Evolutionary conservation across 495 filamentous ascomycete genomes (phyloP).

Genomic region (Neurospora discreta): DNA sequence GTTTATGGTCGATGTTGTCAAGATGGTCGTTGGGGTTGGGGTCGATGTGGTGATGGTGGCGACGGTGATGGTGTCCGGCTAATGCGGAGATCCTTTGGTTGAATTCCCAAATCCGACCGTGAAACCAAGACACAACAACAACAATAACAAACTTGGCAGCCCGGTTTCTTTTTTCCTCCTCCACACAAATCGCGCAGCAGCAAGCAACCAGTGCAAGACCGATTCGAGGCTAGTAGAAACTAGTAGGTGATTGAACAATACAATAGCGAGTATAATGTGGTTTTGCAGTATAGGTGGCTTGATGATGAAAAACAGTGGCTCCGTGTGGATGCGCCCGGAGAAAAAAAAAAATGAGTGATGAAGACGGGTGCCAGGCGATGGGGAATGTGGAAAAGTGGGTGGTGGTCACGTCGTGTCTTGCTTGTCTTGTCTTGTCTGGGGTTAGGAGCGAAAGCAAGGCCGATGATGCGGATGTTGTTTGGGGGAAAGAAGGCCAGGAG

Average conservation of each 20-base stretch:
- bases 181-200: background rate
- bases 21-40: background rate
- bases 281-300: background rate
- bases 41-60: background rate
- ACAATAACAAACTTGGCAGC: background rate
- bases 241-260: background rate
- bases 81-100: background rate
- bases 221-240: background rate
- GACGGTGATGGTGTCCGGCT: background rate
- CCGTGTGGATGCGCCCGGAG: background rate
- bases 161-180: background rate
- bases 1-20: background rate
- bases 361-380: background rate
- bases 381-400: constrained; percentile 3
- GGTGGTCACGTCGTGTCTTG: background rate
- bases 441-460: background rate
- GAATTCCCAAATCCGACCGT: background rate
- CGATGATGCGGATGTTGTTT: constrained; percentile 3
- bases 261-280: background rate
- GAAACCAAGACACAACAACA: background rate
- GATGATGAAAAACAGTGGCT: background rate
- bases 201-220: too few relatives aligned
- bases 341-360: background rate
- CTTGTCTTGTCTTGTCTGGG: background rate
- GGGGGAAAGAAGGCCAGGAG: background rate